Percentiles rank a stretch among this genome's conserved stretches.
Conservation (phyloP, 768 basidiomycete species). For the Neoboletus magnificus region DNA sequence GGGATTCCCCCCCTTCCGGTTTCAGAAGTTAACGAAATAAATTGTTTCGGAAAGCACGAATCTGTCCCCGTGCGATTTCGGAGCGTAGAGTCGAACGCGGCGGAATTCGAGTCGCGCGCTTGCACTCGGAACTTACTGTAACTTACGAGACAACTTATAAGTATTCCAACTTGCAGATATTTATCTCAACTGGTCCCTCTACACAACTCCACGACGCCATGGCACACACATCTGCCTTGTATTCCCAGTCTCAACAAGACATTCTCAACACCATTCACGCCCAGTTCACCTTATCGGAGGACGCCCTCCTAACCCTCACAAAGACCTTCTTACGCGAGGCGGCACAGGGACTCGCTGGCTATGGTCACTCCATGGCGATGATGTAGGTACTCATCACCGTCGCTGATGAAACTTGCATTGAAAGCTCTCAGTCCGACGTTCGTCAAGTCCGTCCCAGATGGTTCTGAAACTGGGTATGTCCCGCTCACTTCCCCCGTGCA, state of each 20-base stretch:
- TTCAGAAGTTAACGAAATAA: too few species aligned
- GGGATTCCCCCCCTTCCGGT: too few species aligned
- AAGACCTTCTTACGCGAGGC: conserved; percentile 81
- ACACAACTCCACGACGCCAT: conserved; percentile 14
- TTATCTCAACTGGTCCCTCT: not conserved
- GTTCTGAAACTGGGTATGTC: conserved; percentile 85
- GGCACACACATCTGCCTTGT: conserved; percentile 40
- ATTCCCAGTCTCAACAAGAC: conserved; percentile 41
- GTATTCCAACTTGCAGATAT: not conserved
- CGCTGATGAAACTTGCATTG: not conserved
- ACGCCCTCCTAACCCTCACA: conserved; percentile 66
- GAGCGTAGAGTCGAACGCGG: too few species aligned
- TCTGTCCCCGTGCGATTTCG: too few species aligned
- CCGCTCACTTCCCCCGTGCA: not conserved
- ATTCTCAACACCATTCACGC: conserved; percentile 64
- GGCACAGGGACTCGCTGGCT: conserved; percentile 63
- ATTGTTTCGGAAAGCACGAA: too few species aligned
- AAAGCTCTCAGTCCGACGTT: conserved; percentile 70
- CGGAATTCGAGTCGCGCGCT: too few species aligned
- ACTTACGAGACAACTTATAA: too few species aligned
- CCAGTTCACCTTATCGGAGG: conserved; percentile 66
- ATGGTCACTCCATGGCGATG: conserved; percentile 88
- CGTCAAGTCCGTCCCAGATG: conserved; percentile 93
- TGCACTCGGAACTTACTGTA: too few species aligned
- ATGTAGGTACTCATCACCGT: conserved; percentile 49